Base-by-base conservation (phyloP, 805 yeast genomes). In the Kregervanrija fluxuum region DNA sequence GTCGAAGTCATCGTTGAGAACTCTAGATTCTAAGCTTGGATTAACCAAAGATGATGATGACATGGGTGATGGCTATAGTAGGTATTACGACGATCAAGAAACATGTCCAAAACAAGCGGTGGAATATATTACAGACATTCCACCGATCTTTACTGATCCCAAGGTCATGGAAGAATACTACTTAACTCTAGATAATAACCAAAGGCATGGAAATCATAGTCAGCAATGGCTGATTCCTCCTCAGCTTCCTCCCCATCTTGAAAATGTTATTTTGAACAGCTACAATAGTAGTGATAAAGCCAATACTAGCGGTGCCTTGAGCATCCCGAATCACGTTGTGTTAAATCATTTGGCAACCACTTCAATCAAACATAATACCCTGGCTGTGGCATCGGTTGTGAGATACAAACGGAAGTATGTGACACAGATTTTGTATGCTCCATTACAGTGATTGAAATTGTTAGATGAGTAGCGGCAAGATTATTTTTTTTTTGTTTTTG, bases 301-400 rank as follows among this genome's bases (percentile, higher is more conserved):
- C 56, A 91, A 89, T 61, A 85, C 84, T 54, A 77, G 86, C 34
- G 95, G 95, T 44, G 95, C 95, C 1, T 68, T 89, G 53, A 93
- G 95, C 9, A 88, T 89, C 45, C 98, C 98, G 11, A 88, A 90
- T 60, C 97, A 90, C 61, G 98, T 90, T 45, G 95, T 90, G 17
- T 69, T 90, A 55, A 90, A 90, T 60, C 98, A 90, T 64, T 70
- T 90, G 64, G 96, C 96, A n/a, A 90, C 97, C 8, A 88, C 96
- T 10, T 82, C 93, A 51, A 90, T 90, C 56, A 88, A 90, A 59
- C 96, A 90, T 59, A 89, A 88, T 62, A 91, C 95, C 0, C 70
- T 90, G 46, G 95, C 97, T 8, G 97, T 90, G 39, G 96, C 96
- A 3, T 80, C 89, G 35, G 87, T 90, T 15, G 90, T 87, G 33